Base-by-base conservation (phyloP, 371 early-diverging fungal species). In the Lichtheimia hyalospora region DNA sequence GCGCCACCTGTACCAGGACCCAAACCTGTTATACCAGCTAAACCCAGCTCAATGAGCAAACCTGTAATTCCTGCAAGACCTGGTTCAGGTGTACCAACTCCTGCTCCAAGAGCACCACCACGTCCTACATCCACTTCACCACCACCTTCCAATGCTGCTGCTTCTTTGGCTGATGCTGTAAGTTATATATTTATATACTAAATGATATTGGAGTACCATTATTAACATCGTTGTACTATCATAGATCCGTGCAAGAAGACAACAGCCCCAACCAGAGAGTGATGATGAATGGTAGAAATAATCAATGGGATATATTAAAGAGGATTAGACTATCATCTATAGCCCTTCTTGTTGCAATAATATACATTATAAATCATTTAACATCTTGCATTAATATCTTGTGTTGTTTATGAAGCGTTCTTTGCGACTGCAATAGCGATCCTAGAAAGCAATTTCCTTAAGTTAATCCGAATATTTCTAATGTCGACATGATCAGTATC, bases 21-120 rank as follows among this genome's bases (percentile, higher is more conserved):
- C 13, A 81, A 80, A 50, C 85, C 85, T 20, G 57, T 68, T 3
- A 60, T 80, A 6, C 82, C 82, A 41, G 68, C 76, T 25, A 82
- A 81, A 56, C 81, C 84, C 10, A 67, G 54, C 15, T 57, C 52
- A 2, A 58, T 61, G 50, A 64, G 68, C 49, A 85, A 83, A 48
- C 85, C 85, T 5, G 70, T 69, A 0, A 58, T 78, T 15, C 77
- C 85, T n/a, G 70, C 80, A 21, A 68, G 83, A 54, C 81, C 84
- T 34, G 62, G 71, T 48, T 16, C 53, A 44, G 34, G 34, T 16
- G 49, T 61, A 1, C 60, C 63, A 42, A 34, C 66, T 23, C 49
- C 61, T 28, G 63, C 60, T 18, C 77, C 77, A 39, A 62, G 66
- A 40, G 68, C 75, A 34, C 71, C 70, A 20, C 72, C 71, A 50